Evolutionary conservation across 202 grass and related monocot species (phyloP).

Genomic region (Schoenoplectus tabernaemontani): DNA sequence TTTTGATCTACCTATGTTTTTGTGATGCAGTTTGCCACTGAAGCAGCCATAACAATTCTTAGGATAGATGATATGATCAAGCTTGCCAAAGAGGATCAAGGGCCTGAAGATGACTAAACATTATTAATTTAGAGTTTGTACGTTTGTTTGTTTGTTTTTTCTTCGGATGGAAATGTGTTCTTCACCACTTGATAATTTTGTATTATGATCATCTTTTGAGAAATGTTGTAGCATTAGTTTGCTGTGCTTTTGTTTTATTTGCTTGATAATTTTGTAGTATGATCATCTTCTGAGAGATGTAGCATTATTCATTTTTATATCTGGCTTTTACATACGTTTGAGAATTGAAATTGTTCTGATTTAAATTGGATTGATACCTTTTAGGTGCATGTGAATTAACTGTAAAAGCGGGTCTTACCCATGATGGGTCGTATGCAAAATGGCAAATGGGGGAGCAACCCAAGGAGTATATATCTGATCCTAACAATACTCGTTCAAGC

Average conservation of each 20-base stretch:
- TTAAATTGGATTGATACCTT: too few species aligned
- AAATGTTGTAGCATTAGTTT: background rate
- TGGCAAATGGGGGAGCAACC: too few species aligned
- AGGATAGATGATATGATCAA: conserved; percentile 98
- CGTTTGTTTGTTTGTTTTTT: background rate
- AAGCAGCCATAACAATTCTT: conserved; percentile 87
- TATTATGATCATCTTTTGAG: background rate
- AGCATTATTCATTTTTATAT: too few species aligned
- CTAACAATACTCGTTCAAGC: too few species aligned
- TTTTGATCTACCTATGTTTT: background rate
- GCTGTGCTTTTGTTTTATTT: background rate
- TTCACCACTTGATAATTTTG: background rate
- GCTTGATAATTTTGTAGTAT: too few species aligned
- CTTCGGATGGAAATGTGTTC: background rate
- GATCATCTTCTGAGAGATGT: too few species aligned
- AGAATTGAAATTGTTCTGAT: background rate
- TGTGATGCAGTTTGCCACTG: conserved; percentile 60
- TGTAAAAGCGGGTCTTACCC: too few species aligned
- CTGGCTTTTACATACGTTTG: too few species aligned
- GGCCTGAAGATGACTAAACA: background rate
- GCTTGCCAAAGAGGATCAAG: conserved; percentile 34
- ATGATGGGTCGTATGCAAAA: too few species aligned
- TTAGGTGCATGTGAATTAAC: background rate
- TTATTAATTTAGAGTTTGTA: background rate
- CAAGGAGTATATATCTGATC: too few species aligned